phyloP scores from a whole-genome alignment of 441 rosid species.

The Brassica balearica region DNA sequence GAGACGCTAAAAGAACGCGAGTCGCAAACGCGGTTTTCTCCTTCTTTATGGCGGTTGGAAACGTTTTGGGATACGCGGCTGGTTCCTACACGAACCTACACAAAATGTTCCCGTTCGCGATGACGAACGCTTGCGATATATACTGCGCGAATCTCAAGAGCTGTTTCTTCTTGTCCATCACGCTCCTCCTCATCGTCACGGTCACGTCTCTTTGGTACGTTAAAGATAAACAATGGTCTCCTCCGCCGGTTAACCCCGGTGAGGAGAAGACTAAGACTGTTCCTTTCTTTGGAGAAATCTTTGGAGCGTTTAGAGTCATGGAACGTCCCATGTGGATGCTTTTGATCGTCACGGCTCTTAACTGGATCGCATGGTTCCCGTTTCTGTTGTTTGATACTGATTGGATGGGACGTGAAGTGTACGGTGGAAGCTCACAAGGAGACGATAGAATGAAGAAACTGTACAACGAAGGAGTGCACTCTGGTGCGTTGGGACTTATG shows the following conservation, averaged over 20 bases:
- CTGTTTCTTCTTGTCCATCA: slow-evolving; percentile 68
- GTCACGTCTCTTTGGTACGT: slow-evolving; percentile 53
- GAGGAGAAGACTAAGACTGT: background rate
- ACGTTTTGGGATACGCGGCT: slow-evolving; percentile 82
- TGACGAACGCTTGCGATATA: slow-evolving; percentile 69
- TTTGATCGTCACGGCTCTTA: slow-evolving; percentile 69
- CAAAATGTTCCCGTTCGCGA: slow-evolving; percentile 65
- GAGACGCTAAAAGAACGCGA: slow-evolving; percentile 56
- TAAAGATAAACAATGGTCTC: slow-evolving; percentile 57
- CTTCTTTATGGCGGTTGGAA: slow-evolving; percentile 92
- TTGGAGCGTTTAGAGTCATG: slow-evolving; percentile 52
- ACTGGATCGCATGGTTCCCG: slow-evolving; percentile 95
- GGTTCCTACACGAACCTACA: slow-evolving; percentile 63
- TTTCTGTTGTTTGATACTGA: slow-evolving; percentile 86
- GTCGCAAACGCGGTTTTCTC: slow-evolving; percentile 66
- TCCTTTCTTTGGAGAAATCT: slow-evolving; percentile 57
- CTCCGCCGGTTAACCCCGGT: slow-evolving; percentile 33
- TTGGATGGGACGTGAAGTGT: slow-evolving; percentile 93
- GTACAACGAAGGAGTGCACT: slow-evolving; percentile 66
- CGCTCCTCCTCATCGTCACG: slow-evolving; percentile 54
- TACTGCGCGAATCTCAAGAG: slow-evolving; percentile 87
- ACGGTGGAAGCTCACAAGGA: slow-evolving; percentile 61
- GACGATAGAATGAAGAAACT: slow-evolving; percentile 34
- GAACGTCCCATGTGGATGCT: slow-evolving; percentile 76
- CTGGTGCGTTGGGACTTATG: slow-evolving; percentile 78